Conservation (phyloP, 2,329 filamentous ascomycete genomes). For the Apiospora hydei region DNA sequence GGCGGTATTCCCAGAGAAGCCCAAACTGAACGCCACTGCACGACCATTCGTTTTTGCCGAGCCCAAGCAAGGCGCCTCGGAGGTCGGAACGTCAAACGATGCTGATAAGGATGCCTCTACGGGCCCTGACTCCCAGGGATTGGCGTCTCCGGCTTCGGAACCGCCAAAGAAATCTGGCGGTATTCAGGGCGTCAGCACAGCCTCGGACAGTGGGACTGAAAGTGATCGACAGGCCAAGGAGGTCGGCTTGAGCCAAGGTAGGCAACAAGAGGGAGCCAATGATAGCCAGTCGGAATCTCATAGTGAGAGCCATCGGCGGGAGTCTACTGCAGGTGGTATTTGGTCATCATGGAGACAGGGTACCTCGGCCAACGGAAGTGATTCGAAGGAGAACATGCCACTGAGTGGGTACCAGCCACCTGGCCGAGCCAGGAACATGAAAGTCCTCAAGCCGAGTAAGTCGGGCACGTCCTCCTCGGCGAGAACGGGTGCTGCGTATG, state of each 20-base stretch:
- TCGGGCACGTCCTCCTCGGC: constrained; percentile 57
- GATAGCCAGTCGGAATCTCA: constrained; percentile 18
- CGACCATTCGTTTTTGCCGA: constrained; percentile 52
- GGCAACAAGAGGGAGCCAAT: constrained; percentile 26
- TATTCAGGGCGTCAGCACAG: constrained; percentile 40
- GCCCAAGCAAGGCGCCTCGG: constrained; percentile 34
- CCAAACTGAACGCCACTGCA: constrained; percentile 63
- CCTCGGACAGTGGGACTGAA: constrained; percentile 55
- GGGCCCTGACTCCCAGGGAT: constrained; percentile 46
- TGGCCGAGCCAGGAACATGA: constrained; percentile 77
- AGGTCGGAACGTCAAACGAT: constrained; percentile 31
- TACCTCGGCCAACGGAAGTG: constrained; percentile 54
- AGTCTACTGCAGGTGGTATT: constrained; percentile 59
- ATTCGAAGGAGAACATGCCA: constrained; percentile 61
- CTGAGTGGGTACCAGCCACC: constrained; percentile 75
- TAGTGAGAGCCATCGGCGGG: constrained; percentile 37
- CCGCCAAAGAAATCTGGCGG: constrained; percentile 43
- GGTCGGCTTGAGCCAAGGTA: constrained; percentile 22
- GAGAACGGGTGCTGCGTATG: constrained; percentile 60
- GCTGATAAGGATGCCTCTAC: constrained; percentile 39
- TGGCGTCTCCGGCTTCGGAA: constrained; percentile 45
- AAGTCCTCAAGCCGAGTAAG: constrained; percentile 84
- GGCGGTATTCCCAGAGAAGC: constrained; percentile 60
- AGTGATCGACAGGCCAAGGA: constrained; percentile 48
- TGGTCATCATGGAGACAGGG: constrained; percentile 77